phyloP scores from a whole-genome alignment of 164 flowering plant species.

The Echeveria elegans region DNA sequence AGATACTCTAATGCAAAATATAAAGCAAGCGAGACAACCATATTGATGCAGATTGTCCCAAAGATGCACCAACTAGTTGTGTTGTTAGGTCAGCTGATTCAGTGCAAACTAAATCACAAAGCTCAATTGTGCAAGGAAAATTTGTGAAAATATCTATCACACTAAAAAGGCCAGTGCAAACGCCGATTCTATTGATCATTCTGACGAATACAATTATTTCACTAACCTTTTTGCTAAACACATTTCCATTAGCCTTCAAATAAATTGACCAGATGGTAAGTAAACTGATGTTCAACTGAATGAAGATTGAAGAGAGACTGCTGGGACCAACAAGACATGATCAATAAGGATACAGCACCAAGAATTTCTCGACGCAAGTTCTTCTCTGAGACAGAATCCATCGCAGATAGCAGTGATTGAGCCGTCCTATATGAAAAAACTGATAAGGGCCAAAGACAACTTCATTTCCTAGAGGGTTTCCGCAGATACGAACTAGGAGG shows the following conservation, averaged over 20 bases:
- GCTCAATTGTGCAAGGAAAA: no score
- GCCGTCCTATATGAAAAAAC: slow-evolving; percentile 52
- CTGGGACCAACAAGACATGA: neutral
- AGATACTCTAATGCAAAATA: neutral
- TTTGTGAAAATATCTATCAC: no score
- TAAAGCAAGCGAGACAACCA: neutral
- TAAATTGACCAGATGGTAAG: neutral
- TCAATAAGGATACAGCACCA: slow-evolving; percentile 76
- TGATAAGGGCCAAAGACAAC: neutral
- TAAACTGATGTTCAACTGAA: neutral
- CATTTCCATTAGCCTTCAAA: neutral
- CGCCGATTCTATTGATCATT: neutral
- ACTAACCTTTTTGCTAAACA: neutral
- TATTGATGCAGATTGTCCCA: neutral
- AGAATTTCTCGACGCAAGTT: slow-evolving; percentile 82
- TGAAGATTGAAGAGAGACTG: neutral
- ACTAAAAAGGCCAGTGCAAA: neutral
- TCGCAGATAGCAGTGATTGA: slow-evolving; percentile 80
- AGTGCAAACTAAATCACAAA: no score
- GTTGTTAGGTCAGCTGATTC: neutral
- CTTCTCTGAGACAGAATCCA: slow-evolving; percentile 64
- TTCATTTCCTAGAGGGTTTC: neutral
- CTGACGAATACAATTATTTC: neutral
- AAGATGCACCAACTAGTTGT: neutral
- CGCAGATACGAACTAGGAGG: neutral